Evolutionary conservation across 495 filamentous ascomycete genomes (phyloP).

Genomic region (Neurospora sp.): DNA sequence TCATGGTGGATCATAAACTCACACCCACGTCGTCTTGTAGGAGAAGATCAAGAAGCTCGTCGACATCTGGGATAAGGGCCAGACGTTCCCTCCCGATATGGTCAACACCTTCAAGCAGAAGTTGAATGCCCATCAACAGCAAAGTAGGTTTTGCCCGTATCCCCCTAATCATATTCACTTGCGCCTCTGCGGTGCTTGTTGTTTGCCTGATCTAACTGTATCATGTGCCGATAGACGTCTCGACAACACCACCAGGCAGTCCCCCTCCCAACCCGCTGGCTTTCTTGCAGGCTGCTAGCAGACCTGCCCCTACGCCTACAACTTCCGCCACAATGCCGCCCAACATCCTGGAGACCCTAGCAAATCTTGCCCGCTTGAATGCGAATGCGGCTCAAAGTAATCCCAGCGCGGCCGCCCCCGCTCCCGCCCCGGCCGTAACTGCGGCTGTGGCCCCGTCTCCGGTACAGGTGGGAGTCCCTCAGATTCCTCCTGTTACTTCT

Average conservation of each 20-base stretch:
- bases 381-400: constrained; percentile 48
- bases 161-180: background rate
- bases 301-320: constrained; percentile 15
- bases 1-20: constrained; percentile 25
- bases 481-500: background rate
- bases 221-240: constrained; percentile 44
- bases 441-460: constrained; percentile 15
- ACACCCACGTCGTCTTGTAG: constrained; percentile 45
- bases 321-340: constrained; percentile 21
- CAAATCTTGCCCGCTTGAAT: constrained; percentile 78
- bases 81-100: constrained; percentile 78
- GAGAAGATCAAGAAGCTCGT: constrained; percentile 93
- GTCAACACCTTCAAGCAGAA: constrained; percentile 80
- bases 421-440: constrained; percentile 18
- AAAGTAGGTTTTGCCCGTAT: constrained; percentile 48
- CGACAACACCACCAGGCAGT: constrained; percentile 72
- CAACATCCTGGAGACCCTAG: constrained; percentile 69
- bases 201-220: constrained; percentile 21
- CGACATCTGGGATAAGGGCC: constrained; percentile 95
- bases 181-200: background rate
- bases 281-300: constrained; percentile 4
- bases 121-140: constrained; percentile 48
- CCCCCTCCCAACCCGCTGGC: constrained; percentile 45
- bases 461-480: background rate
- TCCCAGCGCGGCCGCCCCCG: constrained; percentile 36